phyloP scores from a whole-genome alignment of 2,329 filamentous ascomycete genomes.

The Fusarium sarcochroum region DNA sequence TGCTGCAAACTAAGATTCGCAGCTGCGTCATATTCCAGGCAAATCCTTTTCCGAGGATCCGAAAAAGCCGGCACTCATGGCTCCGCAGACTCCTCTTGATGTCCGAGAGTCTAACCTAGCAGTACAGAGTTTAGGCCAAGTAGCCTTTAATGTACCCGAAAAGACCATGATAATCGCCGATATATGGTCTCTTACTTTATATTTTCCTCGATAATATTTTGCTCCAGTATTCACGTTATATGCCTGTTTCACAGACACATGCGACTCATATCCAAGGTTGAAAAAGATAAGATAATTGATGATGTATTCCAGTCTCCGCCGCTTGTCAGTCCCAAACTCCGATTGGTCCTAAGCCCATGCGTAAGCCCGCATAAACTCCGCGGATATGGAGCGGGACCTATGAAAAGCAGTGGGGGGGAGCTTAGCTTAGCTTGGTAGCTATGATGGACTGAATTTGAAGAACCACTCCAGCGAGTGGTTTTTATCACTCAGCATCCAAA shows the following conservation, averaged over 20 bases:
- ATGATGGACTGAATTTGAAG: slow-evolving; percentile 15
- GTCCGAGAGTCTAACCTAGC: neutral
- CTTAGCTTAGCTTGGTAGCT: slow-evolving; percentile 27
- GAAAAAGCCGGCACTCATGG: neutral
- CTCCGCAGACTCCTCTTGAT: slow-evolving; percentile 11
- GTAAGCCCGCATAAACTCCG: slow-evolving; percentile 43
- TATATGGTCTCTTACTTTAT: too few species aligned
- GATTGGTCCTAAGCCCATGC: slow-evolving; percentile 23
- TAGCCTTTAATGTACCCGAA: too few species aligned
- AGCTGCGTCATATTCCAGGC: neutral
- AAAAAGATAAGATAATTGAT: neutral
- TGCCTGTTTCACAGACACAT: neutral
- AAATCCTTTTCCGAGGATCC: neutral
- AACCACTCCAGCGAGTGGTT: slow-evolving; percentile 26
- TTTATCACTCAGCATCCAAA: slow-evolving; percentile 10
- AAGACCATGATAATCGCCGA: too few species aligned
- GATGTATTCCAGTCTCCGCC: slow-evolving; percentile 8
- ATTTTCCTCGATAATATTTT: too few species aligned
- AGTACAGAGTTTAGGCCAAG: neutral
- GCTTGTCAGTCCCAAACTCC: slow-evolving; percentile 27
- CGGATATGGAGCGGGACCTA: slow-evolving; percentile 12
- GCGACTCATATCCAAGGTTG: neutral
- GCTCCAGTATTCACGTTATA: too few species aligned
- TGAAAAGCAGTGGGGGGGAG: slow-evolving; percentile 18
- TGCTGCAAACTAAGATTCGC: too few species aligned